phyloP scores from a whole-genome alignment of 2,329 filamentous ascomycete genomes.

The Colletotrichum godetiae region DNA sequence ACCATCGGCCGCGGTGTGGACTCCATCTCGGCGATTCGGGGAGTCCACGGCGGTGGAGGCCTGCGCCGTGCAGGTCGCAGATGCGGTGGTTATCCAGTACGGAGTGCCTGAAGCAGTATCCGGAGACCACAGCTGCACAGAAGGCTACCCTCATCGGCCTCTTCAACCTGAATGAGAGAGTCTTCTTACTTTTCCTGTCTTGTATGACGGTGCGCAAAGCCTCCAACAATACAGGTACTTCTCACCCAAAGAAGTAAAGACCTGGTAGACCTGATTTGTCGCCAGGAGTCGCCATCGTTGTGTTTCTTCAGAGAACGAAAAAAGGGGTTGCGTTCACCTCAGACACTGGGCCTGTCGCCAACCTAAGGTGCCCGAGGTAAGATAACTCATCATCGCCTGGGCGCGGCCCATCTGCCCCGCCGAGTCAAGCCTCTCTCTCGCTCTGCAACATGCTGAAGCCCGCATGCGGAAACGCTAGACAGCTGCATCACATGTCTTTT shows the following conservation, averaged over 20 bases:
- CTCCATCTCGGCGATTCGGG: neutral
- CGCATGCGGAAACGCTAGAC: conserved; percentile 27
- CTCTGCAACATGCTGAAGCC: neutral
- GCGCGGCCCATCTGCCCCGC: conserved; percentile 30
- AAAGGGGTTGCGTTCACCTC: neutral
- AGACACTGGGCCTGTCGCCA: neutral
- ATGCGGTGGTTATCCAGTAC: neutral
- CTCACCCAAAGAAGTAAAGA: neutral
- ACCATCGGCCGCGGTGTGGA: neutral
- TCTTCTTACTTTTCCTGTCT: neutral
- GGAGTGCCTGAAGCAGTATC: neutral
- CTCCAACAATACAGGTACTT: neutral
- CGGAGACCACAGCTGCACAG: neutral
- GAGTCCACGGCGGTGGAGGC: neutral
- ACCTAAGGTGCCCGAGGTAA: too few species aligned
- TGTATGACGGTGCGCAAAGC: neutral
- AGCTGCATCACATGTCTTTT: conserved; percentile 34
- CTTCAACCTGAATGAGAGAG: neutral
- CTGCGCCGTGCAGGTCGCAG: neutral
- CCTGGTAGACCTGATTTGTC: neutral
- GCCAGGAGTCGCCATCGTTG: neutral
- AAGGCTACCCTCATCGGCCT: neutral
- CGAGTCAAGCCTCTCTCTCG: conserved; percentile 15
- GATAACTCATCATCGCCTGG: neutral
- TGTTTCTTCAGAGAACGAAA: neutral